Evolutionary conservation across 768 basidiomycete species (phyloP).

Genomic region (Termitomyces heimii): DNA sequence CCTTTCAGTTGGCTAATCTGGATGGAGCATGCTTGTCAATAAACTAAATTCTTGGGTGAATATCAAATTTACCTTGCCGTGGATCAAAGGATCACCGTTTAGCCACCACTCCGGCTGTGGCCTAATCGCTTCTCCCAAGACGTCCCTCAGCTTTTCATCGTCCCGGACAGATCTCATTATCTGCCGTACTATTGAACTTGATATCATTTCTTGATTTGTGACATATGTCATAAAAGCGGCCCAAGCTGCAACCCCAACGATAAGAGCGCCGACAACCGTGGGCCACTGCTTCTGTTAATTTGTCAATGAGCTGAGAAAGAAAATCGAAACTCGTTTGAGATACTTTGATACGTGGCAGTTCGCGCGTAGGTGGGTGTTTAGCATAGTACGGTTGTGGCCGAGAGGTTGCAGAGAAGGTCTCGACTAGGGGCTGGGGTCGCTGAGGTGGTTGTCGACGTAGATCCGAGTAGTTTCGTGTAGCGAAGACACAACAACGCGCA

Average conservation of each 20-base stretch:
- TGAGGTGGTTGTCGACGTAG: slow-evolving; percentile 15
- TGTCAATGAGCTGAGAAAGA: neutral
- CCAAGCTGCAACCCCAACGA: slow-evolving; percentile 58
- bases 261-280: slow-evolving; percentile 38
- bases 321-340: neutral
- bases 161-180: slow-evolving; percentile 56
- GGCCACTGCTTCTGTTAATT: slow-evolving; percentile 51
- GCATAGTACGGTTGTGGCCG: slow-evolving; percentile 32
- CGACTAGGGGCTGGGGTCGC: slow-evolving; percentile 14
- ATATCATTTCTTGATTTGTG: slow-evolving; percentile 73
- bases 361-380: slow-evolving; percentile 22
- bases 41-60: neutral
- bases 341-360: slow-evolving; percentile 32
- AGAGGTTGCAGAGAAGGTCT: slow-evolving; percentile 25
- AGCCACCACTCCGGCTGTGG: slow-evolving; percentile 68
- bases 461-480: slow-evolving; percentile 12
- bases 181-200: slow-evolving; percentile 67
- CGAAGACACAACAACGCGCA: neutral
- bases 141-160: slow-evolving; percentile 40
- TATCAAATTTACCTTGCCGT: slow-evolving; percentile 50
- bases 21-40: neutral
- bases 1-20: slow-evolving; percentile 73
- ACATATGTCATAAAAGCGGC: slow-evolving; percentile 61
- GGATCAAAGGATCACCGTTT: slow-evolving; percentile 70
- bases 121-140: slow-evolving; percentile 61